Evolutionary conservation across 2,329 filamentous ascomycete species (phyloP).

Genomic region (Rhinocladiella similis): DNA sequence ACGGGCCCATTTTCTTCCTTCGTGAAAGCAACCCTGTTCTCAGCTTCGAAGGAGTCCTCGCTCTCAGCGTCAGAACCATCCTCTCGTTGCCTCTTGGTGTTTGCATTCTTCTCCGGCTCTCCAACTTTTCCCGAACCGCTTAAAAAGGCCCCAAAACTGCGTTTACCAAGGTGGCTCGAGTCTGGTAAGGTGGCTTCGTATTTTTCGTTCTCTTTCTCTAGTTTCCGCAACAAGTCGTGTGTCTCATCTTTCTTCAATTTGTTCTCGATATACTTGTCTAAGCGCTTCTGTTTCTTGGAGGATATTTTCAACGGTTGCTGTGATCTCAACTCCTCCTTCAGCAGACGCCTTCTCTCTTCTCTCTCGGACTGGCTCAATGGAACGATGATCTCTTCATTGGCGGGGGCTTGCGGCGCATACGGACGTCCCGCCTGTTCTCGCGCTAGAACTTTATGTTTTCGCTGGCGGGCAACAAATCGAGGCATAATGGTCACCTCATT

Average conservation of each 20-base stretch:
- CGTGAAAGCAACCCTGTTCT: constrained; percentile 34
- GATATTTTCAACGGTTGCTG: constrained; percentile 57
- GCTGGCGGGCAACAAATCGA: constrained; percentile 56
- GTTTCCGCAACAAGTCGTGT: constrained; percentile 75
- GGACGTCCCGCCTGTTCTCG: constrained; percentile 29
- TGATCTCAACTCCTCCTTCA: constrained; percentile 56
- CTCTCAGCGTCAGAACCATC: constrained; percentile 25
- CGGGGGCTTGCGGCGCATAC: neutral
- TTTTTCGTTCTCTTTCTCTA: constrained; percentile 73
- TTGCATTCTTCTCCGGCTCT: neutral
- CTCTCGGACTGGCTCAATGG: constrained; percentile 50
- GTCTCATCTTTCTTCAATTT: constrained; percentile 96
- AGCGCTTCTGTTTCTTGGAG: constrained; percentile 65
- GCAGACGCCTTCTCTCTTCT: constrained; percentile 51
- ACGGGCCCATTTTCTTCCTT: constrained; percentile 51
- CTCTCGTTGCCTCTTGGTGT: constrained; percentile 1
- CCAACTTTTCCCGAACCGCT: neutral
- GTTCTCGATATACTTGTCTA: constrained; percentile 76
- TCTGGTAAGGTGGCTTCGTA: constrained; percentile 78
- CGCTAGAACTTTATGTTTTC: constrained; percentile 55
- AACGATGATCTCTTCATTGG: constrained; percentile 22
- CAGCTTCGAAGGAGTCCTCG: constrained; percentile 31
- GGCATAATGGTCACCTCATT: constrained; percentile 35
- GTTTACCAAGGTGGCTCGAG: constrained; percentile 71
- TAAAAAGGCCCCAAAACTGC: constrained; percentile 63